Evolutionary conservation across 805 yeast species (phyloP), one percentile per base, ranked within the genome.

Genomic region (Ogataea trehaloabstinens): DNA sequence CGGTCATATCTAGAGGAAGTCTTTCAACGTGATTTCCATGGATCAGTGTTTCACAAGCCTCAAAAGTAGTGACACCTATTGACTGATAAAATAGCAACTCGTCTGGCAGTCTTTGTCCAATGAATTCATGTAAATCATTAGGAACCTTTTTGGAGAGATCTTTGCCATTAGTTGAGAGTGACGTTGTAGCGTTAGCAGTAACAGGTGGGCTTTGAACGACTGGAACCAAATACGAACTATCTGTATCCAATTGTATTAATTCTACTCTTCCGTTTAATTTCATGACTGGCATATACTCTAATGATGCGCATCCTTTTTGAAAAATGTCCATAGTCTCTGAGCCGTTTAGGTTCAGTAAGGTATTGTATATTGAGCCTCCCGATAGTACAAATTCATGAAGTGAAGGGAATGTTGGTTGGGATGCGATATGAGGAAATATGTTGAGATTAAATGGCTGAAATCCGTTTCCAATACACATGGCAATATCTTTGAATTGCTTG

Each of bases 21-120:
- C 83, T 70, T 43, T 85, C 82, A 22, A 73, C 66, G 44, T 76
- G 74, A 24, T 67, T 63, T 2, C 88, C 93, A 41, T 77, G 77
- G 1, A 82, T 71, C 15, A 90, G 68, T 0, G 88, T 76, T 45
- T 82, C 84, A 29, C 83, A 71, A 18, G 86, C 59, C 41, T 78
- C 80, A 5, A 82, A 64, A 6, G 81, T 76, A 10, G 84, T 65
- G 18, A 90, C 57, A 1, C 97, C 98, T 41, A 84, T 61, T 1
- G 95, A 82, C 55, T 78, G 78, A 60, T 88, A 93, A 57, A 82
- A 89, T 53, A 78, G 82, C 29, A 84, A 71, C 62, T 90, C 98
- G 38, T 87, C 85, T 2, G 97, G 95, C 36, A 93, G 68, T 55
- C 90, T 76, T 59, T 85, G 87, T 7, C 95, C 88, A 34, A 93